Conservation (phyloP, 2,329 filamentous ascomycete species). For the Penicillium decumbens region DNA sequence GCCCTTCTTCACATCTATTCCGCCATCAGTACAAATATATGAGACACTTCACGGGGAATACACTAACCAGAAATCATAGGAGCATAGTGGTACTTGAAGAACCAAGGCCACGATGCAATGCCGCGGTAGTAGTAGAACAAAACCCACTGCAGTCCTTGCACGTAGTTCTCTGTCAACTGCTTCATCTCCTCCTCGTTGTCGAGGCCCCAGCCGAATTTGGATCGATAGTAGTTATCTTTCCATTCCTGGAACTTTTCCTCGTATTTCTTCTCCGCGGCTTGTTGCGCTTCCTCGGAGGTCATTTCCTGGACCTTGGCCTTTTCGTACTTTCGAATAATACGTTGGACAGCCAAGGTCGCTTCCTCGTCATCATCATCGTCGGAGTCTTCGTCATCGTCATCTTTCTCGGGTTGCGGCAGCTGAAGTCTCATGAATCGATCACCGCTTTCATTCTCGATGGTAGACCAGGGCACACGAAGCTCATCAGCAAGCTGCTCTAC, state of each 20-base stretch:
- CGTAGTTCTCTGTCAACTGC: conserved; percentile 88
- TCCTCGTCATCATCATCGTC: conserved; percentile 78
- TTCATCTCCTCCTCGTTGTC: conserved; percentile 75
- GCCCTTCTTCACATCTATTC: conserved; percentile 76
- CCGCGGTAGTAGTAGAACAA: conserved; percentile 97
- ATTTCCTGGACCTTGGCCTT: conserved; percentile 80
- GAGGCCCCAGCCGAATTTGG: conserved; percentile 85
- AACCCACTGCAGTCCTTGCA: conserved; percentile 96
- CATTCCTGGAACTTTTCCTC: conserved; percentile 83
- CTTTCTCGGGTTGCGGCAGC: conserved; percentile 50
- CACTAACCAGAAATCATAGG: conserved; percentile 79
- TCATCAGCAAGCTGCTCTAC: conserved; percentile 77
- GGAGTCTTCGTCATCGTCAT: conserved; percentile 56
- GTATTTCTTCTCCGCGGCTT: conserved; percentile 76
- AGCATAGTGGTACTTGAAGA: conserved; percentile 92
- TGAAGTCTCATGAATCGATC: conserved; percentile 63
- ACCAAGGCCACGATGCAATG: conserved; percentile 98
- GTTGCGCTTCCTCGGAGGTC: conserved; percentile 71
- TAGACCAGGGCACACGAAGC: conserved; percentile 62
- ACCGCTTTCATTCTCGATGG: conserved; percentile 59
- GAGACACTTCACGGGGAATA: neutral
- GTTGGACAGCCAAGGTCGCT: conserved; percentile 72
- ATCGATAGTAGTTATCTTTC: conserved; percentile 90
- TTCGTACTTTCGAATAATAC: conserved; percentile 86
- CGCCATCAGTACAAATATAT: conserved; percentile 20